Evolutionary conservation across 176 grass and related monocot genomes (phyloP), one percentile per base, ranked within the genome.

Genomic region (Chloris gayana): DNA sequence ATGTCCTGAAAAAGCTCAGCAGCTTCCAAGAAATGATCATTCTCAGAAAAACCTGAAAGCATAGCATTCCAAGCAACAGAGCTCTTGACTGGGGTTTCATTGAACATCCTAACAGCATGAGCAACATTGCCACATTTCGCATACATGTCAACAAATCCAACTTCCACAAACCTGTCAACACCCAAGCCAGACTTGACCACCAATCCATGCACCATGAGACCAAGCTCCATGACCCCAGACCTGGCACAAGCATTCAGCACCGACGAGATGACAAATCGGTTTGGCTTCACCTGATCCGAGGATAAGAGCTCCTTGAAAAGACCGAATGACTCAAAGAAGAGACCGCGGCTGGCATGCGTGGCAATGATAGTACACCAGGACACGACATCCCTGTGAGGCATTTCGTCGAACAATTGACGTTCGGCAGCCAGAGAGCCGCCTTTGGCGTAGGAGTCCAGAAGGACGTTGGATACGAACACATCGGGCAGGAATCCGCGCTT

Each of bases 281-380:
- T 98, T 8, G 92, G 83, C 68, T 84, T 87, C 79, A 78, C 82
- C 81, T 87, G 76, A 79, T 54, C 74, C 33, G 64, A 83, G 19
- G 35, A 72, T 3, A 61, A 14, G 39, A 98, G 89, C 4, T 57
- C 75, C 67, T 83, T 94, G 65, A 98, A 94, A 25, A 87, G 8
- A 6, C 73, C 34, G 21, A 87, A 72, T 12, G 92, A 85, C 44
- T 98, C 86, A 0, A 91, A 45, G 68, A 75, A 83, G 67, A 76
- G 58, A 3, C 90, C 84, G 34, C 68, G 54, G 76, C 56, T 87
- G 12, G 80, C 88, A 26, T 89, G 88, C 32, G 88, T 84, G 4
- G 92, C 84, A 25, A 98, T 94, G 73, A 93, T 57, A 7, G 90
- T 94, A 64, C 92, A 98, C 92, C 91, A 98, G 29, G 95, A 89